Evolutionary conservation across 2,329 filamentous ascomycete species (phyloP), one percentile per base, ranked within the genome.

Genomic region (Neonectria ditissima): DNA sequence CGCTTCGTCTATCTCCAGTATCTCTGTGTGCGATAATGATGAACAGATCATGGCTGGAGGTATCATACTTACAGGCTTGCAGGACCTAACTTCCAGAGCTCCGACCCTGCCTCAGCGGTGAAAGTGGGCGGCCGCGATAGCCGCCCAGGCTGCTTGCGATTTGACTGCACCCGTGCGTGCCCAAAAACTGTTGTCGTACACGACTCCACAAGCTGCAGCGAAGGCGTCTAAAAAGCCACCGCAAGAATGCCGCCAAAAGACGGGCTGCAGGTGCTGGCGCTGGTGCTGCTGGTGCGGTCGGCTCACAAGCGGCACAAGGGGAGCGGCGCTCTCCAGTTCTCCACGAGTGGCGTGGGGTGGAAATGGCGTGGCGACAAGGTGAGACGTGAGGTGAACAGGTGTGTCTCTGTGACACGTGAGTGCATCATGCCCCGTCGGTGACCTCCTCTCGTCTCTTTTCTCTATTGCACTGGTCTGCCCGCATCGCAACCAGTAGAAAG

Each of bases 61-160:
- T 32, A 13, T 52, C 32, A 4, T 5, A 28, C 26, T 28, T 51
- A 20, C 48, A 52, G 11, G 32, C 48, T 50, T 45, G 22, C 18
- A 39, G 26, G 20, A 14, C 45, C 26, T 28, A 4, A 13, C 26
- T 14, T 18, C n/a, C n/a, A 20, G 26, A 32, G n/a, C 13, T 28
- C 16, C 16, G n/a, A n/a, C 34, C 6, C 14, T 41, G n/a, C 37
- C 16, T 41, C n/a, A 5, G n/a, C 37, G 44, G 53, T 28, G 14
- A 22, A 30, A 20, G 18, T 39, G 39, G 20, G 51, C 54, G 54
- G 54, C 59, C 59, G 54, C 59, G 59, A 48, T 62, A 58, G 59
- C 59, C 59, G 59, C 59, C 34, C 34, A 14, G 34, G 32, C 32
- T 54, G 59, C 41, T 56, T 57, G 44, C 39, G 32, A 43, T 39